phyloP scores from a whole-genome alignment of 2,329 filamentous ascomycete species.

The Achaetomium macrosporum region DNA sequence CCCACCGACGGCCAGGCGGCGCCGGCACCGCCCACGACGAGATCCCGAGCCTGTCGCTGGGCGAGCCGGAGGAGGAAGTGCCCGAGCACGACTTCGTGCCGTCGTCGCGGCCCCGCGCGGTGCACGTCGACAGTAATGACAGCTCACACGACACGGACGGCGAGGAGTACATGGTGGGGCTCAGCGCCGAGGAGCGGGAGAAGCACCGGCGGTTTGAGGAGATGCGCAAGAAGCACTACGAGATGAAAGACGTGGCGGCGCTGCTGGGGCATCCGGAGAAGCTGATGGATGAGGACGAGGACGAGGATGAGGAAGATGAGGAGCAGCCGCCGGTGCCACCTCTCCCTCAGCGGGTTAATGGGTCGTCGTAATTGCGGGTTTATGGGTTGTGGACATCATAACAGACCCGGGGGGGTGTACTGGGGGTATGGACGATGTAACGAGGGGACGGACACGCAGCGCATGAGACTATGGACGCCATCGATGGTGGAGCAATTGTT shows the following conservation, averaged over 20 bases:
- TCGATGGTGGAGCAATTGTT: too few relatives aligned
- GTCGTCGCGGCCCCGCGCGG: conserved; percentile 54
- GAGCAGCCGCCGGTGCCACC: conserved; percentile 36
- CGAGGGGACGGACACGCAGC: too few relatives aligned
- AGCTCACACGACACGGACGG: conserved; percentile 53
- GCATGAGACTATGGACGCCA: too few relatives aligned
- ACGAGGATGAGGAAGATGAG: conserved; percentile 28
- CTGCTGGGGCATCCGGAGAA: conserved; percentile 72
- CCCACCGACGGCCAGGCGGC: conserved; percentile 22
- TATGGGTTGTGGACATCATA: not conserved
- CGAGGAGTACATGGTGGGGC: conserved; percentile 47
- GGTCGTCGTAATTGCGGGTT: conserved; percentile 14
- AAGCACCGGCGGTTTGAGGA: conserved; percentile 91
- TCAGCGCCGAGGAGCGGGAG: conserved; percentile 69
- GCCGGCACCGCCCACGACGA: conserved; percentile 55
- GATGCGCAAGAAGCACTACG: conserved; percentile 93
- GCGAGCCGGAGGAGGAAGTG: conserved; percentile 77
- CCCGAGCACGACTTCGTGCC: conserved; percentile 40
- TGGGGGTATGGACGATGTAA: not conserved
- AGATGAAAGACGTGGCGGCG: conserved; percentile 92
- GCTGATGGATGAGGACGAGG: conserved; percentile 53
- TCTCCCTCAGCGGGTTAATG: conserved; percentile 32
- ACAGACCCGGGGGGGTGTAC: too few relatives aligned
- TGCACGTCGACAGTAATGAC: conserved; percentile 67
- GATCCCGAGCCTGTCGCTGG: conserved; percentile 86